phyloP scores from a whole-genome alignment of 805 yeast genomes.

The Zygosaccharomyces bisporus region DNA sequence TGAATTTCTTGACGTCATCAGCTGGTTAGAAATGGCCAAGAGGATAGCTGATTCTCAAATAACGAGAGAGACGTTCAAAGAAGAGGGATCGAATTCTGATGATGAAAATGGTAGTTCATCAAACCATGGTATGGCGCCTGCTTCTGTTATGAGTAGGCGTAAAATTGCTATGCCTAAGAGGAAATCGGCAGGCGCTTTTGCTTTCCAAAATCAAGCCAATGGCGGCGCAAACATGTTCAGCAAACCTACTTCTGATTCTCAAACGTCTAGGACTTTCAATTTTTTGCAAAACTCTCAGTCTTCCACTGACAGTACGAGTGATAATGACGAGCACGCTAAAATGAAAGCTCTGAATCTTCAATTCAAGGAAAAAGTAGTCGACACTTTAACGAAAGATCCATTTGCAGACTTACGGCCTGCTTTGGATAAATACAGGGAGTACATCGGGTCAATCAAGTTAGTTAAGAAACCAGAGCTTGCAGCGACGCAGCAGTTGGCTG shows the following conservation, averaged over 20 bases:
- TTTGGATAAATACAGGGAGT: constrained; percentile 56
- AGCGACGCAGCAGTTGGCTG: not conserved
- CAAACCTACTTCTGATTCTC: constrained; percentile 1
- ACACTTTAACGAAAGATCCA: constrained; percentile 42
- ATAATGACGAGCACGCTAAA: constrained; percentile 42
- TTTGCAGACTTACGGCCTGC: constrained; percentile 54
- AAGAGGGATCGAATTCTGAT: constrained; percentile 37
- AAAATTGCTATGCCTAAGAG: constrained; percentile 60
- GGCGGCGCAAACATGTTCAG: constrained; percentile 10
- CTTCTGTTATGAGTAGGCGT: constrained; percentile 60
- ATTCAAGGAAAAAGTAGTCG: constrained; percentile 48
- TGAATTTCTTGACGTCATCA: not conserved
- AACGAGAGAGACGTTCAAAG: constrained; percentile 45
- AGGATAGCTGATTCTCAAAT: constrained; percentile 66
- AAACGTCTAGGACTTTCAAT: constrained; percentile 17
- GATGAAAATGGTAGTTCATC: constrained; percentile 35
- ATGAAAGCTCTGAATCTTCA: constrained; percentile 63
- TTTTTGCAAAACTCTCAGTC: constrained; percentile 5
- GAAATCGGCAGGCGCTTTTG: constrained; percentile 30
- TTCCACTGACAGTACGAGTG: constrained; percentile 1
- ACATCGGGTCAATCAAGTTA: constrained; percentile 24
- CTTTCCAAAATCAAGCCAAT: not conserved
- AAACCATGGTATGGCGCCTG: constrained; percentile 45
- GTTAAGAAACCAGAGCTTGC: constrained; percentile 8
- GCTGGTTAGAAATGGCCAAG: constrained; percentile 49